phyloP scores from a whole-genome alignment of 257 asterid species.

The Penstemon davidsonii region DNA sequence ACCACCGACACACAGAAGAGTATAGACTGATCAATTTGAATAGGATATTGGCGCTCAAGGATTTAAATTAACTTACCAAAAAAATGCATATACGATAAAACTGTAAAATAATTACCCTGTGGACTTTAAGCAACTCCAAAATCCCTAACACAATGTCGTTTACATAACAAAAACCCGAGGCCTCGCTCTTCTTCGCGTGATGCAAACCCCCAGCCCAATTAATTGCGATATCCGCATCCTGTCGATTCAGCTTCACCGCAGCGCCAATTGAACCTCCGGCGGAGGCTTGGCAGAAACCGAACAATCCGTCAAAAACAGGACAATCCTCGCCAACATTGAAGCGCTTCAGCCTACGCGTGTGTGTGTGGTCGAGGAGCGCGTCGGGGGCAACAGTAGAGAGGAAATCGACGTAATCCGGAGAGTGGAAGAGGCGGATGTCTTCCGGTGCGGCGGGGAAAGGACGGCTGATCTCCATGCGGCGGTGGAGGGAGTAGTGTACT shows the following conservation, averaged over 20 bases:
- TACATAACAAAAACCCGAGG: conserved; percentile 78
- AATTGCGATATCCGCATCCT: conserved; percentile 81
- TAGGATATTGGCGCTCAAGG: too few species aligned
- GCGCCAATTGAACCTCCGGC: conserved; percentile 89
- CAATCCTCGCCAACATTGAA: conserved; percentile 75
- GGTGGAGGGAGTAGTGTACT: conserved; percentile 67
- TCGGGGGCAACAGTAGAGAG: conserved; percentile 59
- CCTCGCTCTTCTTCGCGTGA: conserved; percentile 84
- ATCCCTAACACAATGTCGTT: conserved; percentile 85
- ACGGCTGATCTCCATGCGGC: conserved; percentile 60
- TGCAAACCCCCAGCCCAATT: conserved; percentile 97
- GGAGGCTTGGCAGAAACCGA: conserved; percentile 69
- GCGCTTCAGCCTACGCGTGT: conserved; percentile 50
- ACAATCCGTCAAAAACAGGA: conserved; percentile 67
- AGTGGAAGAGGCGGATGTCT: conserved; percentile 63
- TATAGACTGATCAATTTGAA: too few species aligned
- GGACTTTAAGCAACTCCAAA: conserved; percentile 72
- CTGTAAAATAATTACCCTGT: conserved; percentile 41
- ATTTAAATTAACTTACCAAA: too few species aligned
- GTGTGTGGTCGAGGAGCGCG: conserved; percentile 49
- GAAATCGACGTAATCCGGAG: conserved; percentile 72
- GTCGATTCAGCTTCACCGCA: conserved; percentile 66
- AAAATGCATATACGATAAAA: neutral
- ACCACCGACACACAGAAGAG: too few species aligned
- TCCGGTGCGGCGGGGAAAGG: conserved; percentile 56